Evolutionary conservation across 805 yeast species (phyloP), one percentile per base, ranked within the genome.

Genomic region (Monosporozyma yasuniensis): DNA sequence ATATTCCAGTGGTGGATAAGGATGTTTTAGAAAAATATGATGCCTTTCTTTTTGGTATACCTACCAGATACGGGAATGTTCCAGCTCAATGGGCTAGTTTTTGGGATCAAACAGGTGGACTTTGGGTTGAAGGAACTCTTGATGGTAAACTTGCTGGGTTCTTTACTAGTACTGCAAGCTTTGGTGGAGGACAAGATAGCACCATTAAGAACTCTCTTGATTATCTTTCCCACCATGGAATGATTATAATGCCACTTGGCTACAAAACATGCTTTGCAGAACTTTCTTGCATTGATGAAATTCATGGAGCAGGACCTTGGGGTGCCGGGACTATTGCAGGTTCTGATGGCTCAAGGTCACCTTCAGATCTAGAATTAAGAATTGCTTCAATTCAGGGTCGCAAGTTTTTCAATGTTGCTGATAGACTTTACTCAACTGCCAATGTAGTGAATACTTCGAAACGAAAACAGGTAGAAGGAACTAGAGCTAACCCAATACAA

Each of bases 241-340:
- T 86, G 68, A 75, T 81, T 50, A 86, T 67, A 65, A 78, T 87
- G 45, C 95, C 95, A 53, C 73, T 86, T 57, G 95, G 95, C 53
- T 87, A 81, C 71, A 76, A 73, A 54, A 65, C 72, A 53, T 71
- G 76, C 4, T 82, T 81, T 67, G 74, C 76, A 10, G 74, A 75
- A 56, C 60, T 82, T 55, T 68, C 84, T 42, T 74, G 73, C 67
- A 60, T 82, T 42, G 77, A 74, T 3, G 88, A 84, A 70, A 74
- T 79, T 46, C 95, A 84, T 64, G 95, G 95, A 56, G 86, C 85
- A 50, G 78, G 89, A 21, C 79, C 95, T 44, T 87, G 89, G 88
- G 96, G 95, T 65, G 84, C 95, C 32, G 95, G 95, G 57, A 71
- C 86, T 37, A 72, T 76, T 60, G 89, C 95, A 28, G 86, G 80